Base-by-base conservation (phyloP, 108 stramenopile species). In the Bacterosira constricta region DNA sequence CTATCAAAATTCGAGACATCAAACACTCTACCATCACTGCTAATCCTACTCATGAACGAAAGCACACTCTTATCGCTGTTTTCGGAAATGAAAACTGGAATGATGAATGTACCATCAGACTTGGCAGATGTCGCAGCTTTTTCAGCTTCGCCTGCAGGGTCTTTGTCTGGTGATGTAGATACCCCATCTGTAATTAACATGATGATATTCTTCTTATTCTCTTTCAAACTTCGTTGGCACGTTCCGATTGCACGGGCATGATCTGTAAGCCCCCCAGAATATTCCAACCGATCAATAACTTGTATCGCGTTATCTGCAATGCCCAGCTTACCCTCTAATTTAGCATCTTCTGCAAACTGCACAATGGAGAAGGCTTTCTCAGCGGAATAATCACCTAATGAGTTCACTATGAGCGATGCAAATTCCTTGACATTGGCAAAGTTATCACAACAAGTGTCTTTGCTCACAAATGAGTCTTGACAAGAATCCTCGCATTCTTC, bases 131-230 rank as follows among this genome's bases (percentile, higher is more conserved):
- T n/a, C 25, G 72, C 72, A 17, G 36, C 63, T 15, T 55, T 11
- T 21, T 20, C 30, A 8, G 72, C 72, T 1, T 11, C 62, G 1
- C 29, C 23, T 27, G 44, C 54, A 18, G 72, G 53, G 32, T 63
- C 32, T 7, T 27, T 15, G 15, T 35, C 25, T 6, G 29, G 31
- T 2, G 30, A 27, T 34, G 61, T 30, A 18, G 71, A 53, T 23
- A 46, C 12, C 3, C 71, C 71, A 45, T 73, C 71, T n/a, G 71
- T 63, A 37, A 73, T 63, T 25, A 73, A 17, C 50, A 73, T 63
- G 51, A 73, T 73, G 51, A 73, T 41, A 32, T 73, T 73, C 45
- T 54, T 49, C 35, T 39, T 61, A 8, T 26, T 30, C 18, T 30
- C 10, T 18, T 1, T 6, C 10, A 69, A 44, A 17, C 42, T 55